Conservation (phyloP, 441 rosid genomes). For the Populus tomentosa region DNA sequence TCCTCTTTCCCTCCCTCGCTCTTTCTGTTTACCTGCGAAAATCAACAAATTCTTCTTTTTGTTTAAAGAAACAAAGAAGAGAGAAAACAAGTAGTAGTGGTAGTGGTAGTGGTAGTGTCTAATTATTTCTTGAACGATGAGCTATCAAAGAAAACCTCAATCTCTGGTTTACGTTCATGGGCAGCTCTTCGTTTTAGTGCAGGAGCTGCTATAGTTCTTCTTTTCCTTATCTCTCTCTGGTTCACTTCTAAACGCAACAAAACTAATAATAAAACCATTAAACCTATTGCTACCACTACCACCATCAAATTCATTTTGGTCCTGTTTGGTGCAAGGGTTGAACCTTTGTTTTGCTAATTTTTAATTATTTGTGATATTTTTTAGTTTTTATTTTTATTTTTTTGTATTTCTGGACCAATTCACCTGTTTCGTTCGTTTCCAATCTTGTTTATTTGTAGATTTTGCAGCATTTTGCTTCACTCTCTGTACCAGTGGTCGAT, state of each 20-base stretch:
- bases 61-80: background rate
- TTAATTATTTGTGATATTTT: too few species aligned
- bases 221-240: conserved; percentile 62
- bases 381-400: too few species aligned
- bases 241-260: conserved; percentile 41
- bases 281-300: background rate
- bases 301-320: background rate
- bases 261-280: conserved; percentile 19
- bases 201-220: conserved; percentile 58
- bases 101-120: conserved; percentile 37
- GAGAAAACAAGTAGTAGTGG: background rate
- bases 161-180: conserved; percentile 54
- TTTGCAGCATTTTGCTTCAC: conserved; percentile 22
- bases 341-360: too few species aligned
- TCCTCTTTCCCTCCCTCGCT: background rate
- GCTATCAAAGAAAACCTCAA: conserved; percentile 47
- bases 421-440: conserved; percentile 1
- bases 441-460: conserved; percentile 5
- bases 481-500: too few species aligned
- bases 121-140: conserved; percentile 38
- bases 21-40: background rate
- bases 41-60: background rate
- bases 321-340: too few species aligned
- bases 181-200: conserved; percentile 47
- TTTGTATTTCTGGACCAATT: background rate